Evolutionary conservation across 2,329 filamentous ascomycete genomes (phyloP), one percentile per base, ranked within the genome.

Genomic region (Curvularia spicifera): DNA sequence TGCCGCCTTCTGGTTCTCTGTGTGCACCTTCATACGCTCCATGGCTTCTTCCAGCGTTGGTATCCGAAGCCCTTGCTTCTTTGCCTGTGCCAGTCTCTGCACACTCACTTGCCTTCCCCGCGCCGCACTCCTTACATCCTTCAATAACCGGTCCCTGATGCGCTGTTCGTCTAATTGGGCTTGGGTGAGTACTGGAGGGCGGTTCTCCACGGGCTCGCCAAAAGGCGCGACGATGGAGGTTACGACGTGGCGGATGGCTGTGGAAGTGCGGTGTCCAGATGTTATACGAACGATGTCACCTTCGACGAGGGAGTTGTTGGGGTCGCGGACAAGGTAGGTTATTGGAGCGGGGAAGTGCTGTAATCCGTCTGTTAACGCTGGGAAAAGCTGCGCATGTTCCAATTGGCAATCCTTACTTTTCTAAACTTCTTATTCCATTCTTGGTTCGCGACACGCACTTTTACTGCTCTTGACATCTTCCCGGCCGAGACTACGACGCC

Each of bases 401-500:
- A 31, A 22, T 22, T 8, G 15, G 15, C 24, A 51, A 42, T 26
- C 68, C 71, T 53, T 74, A 91, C 90, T 83, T 94, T 94, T 73
- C 87, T 83, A 53, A 94, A 84, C 61, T 84, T 82, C 58, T 83
- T 84, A 74, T 93, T 90, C 88, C 89, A 94, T 73, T 86, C 84
- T 72, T 88, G 85, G 13, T 83, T 85, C 51, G 89, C 88, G 13
- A 93, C 83, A 65, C 87, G 85, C 61, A 93, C 91, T 78, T 91
- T 93, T 56, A 93, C 89, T 2, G 90, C 93, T 78, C 89, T 91
- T 58, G 87, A 79, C 89, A 93, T 93, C 58, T 88, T 83, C 20
- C 91, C 91, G 6, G 90, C 87, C 42, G 90, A 91, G 49, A 93
- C 85, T 24, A 94, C 91, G 40, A 94, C 86, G 61, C 89, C 90